phyloP scores from a whole-genome alignment of 306 rosid species.

The Datisca glomerata region DNA sequence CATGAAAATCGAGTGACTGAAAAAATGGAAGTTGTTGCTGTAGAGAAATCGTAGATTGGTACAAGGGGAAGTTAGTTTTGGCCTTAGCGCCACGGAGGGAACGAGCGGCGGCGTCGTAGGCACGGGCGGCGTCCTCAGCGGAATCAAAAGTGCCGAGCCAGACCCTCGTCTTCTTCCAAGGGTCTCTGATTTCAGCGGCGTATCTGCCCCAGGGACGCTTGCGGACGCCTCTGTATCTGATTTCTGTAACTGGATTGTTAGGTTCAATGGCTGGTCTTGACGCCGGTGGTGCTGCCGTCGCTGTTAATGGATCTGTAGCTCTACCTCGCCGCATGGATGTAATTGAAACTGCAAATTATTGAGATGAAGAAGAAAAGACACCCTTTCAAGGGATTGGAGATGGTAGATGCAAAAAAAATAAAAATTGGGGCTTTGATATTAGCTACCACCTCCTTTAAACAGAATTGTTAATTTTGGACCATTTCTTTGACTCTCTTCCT shows the following conservation, averaged over 20 bases:
- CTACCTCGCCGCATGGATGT: conserved; percentile 62
- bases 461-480: conserved; percentile 14
- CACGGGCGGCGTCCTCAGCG: conserved; percentile 73
- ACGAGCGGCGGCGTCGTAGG: conserved; percentile 70
- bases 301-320: conserved; percentile 26
- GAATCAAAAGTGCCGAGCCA: conserved; percentile 91
- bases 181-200: conserved; percentile 93
- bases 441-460: conserved; percentile 24
- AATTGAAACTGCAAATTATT: no score
- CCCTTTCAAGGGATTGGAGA: conserved; percentile 12
- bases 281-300: neutral
- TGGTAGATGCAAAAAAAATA: conserved; percentile 19
- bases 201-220: conserved; percentile 92
- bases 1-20: conserved; percentile 10
- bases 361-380: neutral
- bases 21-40: conserved; percentile 20
- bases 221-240: conserved; percentile 66
- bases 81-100: conserved; percentile 71
- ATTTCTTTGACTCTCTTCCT: conserved; percentile 4
- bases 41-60: conserved; percentile 4
- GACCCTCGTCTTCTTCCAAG: conserved; percentile 69
- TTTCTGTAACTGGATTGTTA: conserved; percentile 22
- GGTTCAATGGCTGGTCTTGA: conserved; percentile 8
- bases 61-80: conserved; percentile 53
- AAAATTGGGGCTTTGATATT: neutral